Evolutionary conservation across 305 asterid genomes (phyloP).

Genomic region (Fraxinus paxiana): DNA sequence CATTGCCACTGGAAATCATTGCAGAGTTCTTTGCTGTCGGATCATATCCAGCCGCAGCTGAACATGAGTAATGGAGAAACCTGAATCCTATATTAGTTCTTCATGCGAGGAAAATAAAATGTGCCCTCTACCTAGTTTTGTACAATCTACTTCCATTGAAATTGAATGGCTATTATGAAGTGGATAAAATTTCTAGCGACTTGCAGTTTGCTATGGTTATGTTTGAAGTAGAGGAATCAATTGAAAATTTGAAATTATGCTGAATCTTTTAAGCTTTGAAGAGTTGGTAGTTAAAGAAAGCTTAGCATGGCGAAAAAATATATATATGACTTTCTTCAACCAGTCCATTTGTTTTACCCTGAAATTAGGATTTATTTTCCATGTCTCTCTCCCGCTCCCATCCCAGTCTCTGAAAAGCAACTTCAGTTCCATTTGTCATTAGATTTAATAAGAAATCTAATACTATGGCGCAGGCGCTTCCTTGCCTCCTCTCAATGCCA

Average conservation of each 20-base stretch:
- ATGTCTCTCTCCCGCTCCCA: too few relatives aligned
- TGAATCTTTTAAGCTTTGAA: neutral
- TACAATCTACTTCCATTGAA: constrained; percentile 1
- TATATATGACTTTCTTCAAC: too few relatives aligned
- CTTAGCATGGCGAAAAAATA: too few relatives aligned
- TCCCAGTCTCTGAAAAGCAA: too few relatives aligned
- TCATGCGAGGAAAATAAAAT: neutral
- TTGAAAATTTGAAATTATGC: too few relatives aligned
- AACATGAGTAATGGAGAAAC: constrained; percentile 29
- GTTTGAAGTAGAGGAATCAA: neutral
- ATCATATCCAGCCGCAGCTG: constrained; percentile 49
- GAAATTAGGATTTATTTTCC: too few relatives aligned
- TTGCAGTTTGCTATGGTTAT: neutral
- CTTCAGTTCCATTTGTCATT: too few relatives aligned
- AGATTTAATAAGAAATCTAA: too few relatives aligned
- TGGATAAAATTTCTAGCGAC: neutral
- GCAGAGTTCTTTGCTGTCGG: constrained; percentile 79
- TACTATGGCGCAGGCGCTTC: too few relatives aligned
- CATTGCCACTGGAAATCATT: too few relatives aligned
- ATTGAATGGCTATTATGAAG: neutral
- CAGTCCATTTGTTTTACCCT: too few relatives aligned
- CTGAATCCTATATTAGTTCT: neutral
- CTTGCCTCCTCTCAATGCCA: too few relatives aligned
- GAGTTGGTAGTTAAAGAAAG: neutral
- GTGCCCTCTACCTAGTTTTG: neutral